These are phyloP conservation scores for Venturia nashicola DNA, from an alignment of 2,329 filamentous ascomycete species.

Conservation along the genomic window DNA sequence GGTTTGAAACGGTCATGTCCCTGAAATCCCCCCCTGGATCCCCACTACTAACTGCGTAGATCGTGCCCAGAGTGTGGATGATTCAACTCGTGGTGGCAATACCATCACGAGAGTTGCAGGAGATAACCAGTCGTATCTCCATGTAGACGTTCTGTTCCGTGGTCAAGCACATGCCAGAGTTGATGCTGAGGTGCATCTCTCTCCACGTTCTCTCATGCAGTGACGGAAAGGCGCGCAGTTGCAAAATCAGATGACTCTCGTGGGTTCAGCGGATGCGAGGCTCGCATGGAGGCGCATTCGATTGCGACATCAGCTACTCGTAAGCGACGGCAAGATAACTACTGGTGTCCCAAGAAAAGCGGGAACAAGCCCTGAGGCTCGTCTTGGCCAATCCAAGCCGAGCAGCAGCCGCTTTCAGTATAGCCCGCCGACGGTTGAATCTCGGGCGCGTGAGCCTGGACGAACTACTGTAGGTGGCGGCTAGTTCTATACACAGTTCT, in stretches of 20 bases:
- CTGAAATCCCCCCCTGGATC: too few species aligned
- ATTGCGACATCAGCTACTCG: slow-evolving; percentile 1
- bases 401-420: background rate
- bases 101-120: background rate
- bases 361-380: too few species aligned
- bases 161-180: background rate
- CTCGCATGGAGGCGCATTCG: too few species aligned
- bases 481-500: too few species aligned
- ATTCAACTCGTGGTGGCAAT: too few species aligned
- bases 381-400: background rate
- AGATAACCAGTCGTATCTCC: background rate
- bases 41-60: too few species aligned
- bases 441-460: background rate
- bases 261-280: too few species aligned
- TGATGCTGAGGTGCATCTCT: background rate
- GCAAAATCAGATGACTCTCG: background rate
- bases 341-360: too few species aligned
- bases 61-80: too few species aligned
- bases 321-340: too few species aligned
- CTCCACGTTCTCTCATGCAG: background rate
- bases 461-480: too few species aligned
- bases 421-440: background rate
- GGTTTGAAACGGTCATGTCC: too few species aligned
- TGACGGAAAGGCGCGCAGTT: background rate
- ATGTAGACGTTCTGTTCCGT: background rate